These are phyloP conservation scores for Penicillium sp. DNA, from an alignment of 2,329 filamentous ascomycete genomes.

Conservation along the genomic window DNA sequence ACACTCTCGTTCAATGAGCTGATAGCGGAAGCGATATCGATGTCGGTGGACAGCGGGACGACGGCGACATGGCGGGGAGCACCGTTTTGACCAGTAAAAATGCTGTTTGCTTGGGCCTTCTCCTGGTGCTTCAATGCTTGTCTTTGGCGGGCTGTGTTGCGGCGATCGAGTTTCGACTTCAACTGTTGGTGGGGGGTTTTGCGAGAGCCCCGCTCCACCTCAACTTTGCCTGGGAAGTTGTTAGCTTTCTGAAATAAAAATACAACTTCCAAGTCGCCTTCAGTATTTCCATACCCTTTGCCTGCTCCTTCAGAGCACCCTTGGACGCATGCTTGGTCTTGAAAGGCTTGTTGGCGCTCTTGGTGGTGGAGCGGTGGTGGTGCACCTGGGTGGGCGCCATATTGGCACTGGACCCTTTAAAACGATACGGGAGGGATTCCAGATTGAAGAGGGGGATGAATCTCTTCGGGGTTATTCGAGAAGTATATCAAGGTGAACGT, in stretches of 20 bases:
- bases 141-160: constrained; percentile 91
- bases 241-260: constrained; percentile 8
- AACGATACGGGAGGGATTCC: constrained; percentile 74
- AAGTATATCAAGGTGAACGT: not conserved
- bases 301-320: constrained; percentile 76
- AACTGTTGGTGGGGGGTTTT: constrained; percentile 94
- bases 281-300: constrained; percentile 64
- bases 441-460: constrained; percentile 23
- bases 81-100: constrained; percentile 84
- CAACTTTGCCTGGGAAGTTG: constrained; percentile 67
- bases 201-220: constrained; percentile 69
- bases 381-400: constrained; percentile 72
- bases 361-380: constrained; percentile 91
- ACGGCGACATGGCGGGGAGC: constrained; percentile 87
- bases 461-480: not conserved
- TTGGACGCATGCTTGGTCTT: constrained; percentile 92
- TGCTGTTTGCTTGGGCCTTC: constrained; percentile 71
- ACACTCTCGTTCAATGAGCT: constrained; percentile 73
- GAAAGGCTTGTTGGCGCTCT: constrained; percentile 82
- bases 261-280: not conserved
- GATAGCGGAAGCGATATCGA: constrained; percentile 68
- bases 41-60: constrained; percentile 75
- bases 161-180: constrained; percentile 94
- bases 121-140: constrained; percentile 81
- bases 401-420: constrained; percentile 70